Percentiles rank a stretch among this genome's conserved stretches.
Evolutionary conservation across 1,139 yeast species (phyloP).

Genomic region (Candida mesenterica): DNA sequence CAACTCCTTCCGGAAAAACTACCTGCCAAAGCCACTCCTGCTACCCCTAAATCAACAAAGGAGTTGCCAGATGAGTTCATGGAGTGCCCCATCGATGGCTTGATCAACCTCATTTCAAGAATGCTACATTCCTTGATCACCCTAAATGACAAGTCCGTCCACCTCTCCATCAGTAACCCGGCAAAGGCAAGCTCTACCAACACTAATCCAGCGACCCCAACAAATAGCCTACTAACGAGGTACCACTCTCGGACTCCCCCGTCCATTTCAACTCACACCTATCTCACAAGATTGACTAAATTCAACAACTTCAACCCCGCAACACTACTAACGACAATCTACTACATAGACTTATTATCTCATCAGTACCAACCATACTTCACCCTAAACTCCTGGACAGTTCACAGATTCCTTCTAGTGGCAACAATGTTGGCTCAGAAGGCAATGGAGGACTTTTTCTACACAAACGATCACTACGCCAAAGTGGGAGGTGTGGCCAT

Average conservation of each 20-base stretch:
- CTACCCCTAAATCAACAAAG: slow-evolving; percentile 3
- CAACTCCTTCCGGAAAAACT: neutral
- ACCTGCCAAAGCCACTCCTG: slow-evolving; percentile 1
- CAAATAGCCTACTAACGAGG: slow-evolving; percentile 58
- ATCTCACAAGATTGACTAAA: slow-evolving; percentile 72
- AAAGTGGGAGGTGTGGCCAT: slow-evolving; percentile 93
- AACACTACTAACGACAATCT: slow-evolving; percentile 74
- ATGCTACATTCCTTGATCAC: slow-evolving; percentile 74
- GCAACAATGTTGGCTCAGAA: slow-evolving; percentile 91
- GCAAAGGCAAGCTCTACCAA: slow-evolving; percentile 15
- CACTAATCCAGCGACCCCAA: slow-evolving; percentile 9
- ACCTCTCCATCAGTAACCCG: slow-evolving; percentile 32
- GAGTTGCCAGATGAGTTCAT: slow-evolving; percentile 58
- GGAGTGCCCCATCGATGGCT: slow-evolving; percentile 66
- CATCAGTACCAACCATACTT: slow-evolving; percentile 73
- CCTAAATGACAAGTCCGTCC: slow-evolving; percentile 61
- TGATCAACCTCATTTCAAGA: slow-evolving; percentile 69
- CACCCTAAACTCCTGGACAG: slow-evolving; percentile 86
- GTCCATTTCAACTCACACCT: slow-evolving; percentile 74
- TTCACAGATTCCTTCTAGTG: slow-evolving; percentile 85
- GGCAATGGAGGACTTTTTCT: slow-evolving; percentile 90
- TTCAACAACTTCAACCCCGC: slow-evolving; percentile 85
- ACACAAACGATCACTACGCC: slow-evolving; percentile 91
- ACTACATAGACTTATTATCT: slow-evolving; percentile 83
- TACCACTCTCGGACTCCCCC: slow-evolving; percentile 96